Base-by-base conservation (phyloP, 2,329 filamentous ascomycete species). In the Metarhizium sp. region DNA sequence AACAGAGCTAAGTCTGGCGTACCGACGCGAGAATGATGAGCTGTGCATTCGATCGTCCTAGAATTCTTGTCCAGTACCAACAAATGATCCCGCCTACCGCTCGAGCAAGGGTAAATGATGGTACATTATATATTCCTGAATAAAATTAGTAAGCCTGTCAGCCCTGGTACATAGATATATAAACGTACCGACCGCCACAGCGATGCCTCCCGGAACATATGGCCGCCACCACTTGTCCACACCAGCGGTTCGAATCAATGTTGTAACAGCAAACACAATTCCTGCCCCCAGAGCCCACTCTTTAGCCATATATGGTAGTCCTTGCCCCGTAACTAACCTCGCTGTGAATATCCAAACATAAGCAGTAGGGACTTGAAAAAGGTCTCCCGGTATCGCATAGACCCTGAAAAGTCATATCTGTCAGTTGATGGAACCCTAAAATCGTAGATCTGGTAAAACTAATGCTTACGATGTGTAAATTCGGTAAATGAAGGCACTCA, bases 281-380 rank as follows among this genome's bases (percentile, higher is more conserved):
- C 86, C 92, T n/a, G 87, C 86, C 0, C 83, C 85, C 0, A 85
- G 71, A 0, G 92, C 88, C 75, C 88, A 95, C 64, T 92, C 84
- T 65, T 82, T 84, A 0, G 90, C 92, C 84, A 91, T 91, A 1
- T 82, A 77, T 0, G 94, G 94, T 46, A 99, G 69, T 0, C 94
- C 94, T 60, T 94, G 81, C 2, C 94, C 94, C 0, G 92, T 97
- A 10, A 99, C 92, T 2, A 99, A 78, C 16, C 94, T 80, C 1
- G 94, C 92, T 0, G 94, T 99, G 69, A 96, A 96, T 53, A 99
- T 88, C 94, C 94, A 99, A 5, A 99, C 92, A 67, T 92, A 96
- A 0, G 86, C 92, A 0, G 94, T 97, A 0, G 94, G 94, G 1
- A 96, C 91, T 66, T 96, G 88, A 69, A 99, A 97, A 53, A 96